phyloP scores from a whole-genome alignment of 192 early-diverging fungal genomes.

The Rhizophagus sp. region DNA sequence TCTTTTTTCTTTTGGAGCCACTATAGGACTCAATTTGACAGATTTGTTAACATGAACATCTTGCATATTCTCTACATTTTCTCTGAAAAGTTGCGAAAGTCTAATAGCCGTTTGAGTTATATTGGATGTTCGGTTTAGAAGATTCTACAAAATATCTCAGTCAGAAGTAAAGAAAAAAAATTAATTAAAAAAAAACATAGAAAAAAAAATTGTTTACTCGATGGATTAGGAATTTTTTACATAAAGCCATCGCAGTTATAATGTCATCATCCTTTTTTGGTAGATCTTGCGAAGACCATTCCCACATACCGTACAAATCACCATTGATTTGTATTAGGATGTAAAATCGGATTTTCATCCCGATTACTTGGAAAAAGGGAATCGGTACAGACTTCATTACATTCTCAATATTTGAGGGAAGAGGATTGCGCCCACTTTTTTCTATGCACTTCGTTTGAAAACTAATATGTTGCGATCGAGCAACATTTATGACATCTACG shows the following conservation, averaged over 20 bases:
- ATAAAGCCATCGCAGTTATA: background rate
- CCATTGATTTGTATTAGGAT: conserved; percentile 23
- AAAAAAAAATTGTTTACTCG: background rate
- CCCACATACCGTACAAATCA: background rate
- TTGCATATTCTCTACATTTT: too few relatives aligned
- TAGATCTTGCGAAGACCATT: too few relatives aligned
- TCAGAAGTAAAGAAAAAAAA: too few relatives aligned
- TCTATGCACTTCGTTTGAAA: conserved; percentile 3
- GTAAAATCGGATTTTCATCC: conserved; percentile 22
- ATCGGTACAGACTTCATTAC: background rate
- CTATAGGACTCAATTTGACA: too few relatives aligned
- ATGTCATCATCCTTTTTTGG: too few relatives aligned
- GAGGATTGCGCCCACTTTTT: conserved; percentile 7
- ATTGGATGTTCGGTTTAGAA: too few relatives aligned
- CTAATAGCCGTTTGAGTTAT: too few relatives aligned
- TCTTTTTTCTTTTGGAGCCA: too few relatives aligned
- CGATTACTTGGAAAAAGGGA: conserved; percentile 29
- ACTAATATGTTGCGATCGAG: conserved; percentile 5
- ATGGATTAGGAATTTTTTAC: background rate
- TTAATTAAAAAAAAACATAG: too few relatives aligned
- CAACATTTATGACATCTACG: conserved; percentile 21
- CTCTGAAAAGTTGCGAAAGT: too few relatives aligned
- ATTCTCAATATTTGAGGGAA: conserved; percentile 4
- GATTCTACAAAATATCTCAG: too few relatives aligned
- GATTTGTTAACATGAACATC: too few relatives aligned